Conservation (phyloP, 768 basidiomycete genomes). For the Macrolepiota albuminosa region DNA sequence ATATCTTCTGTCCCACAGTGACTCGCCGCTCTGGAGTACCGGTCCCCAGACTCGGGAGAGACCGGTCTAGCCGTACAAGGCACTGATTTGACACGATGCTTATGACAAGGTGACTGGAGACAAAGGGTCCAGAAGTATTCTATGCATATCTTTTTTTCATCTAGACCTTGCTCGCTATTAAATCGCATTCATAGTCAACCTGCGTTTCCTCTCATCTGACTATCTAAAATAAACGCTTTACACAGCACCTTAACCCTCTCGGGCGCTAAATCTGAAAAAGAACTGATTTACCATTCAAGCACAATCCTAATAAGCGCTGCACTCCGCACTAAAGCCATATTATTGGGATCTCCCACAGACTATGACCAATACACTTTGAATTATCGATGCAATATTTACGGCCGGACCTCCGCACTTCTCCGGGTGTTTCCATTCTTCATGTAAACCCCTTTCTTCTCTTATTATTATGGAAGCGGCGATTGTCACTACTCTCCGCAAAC, state of each 20-base stretch:
- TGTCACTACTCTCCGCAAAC: background rate
- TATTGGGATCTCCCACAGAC: background rate
- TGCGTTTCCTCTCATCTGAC: background rate
- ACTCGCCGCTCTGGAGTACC: conserved; percentile 2
- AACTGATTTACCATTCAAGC: background rate
- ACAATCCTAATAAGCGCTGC: background rate
- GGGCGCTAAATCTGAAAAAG: background rate
- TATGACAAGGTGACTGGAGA: conserved; percentile 3
- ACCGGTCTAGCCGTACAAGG: conserved; percentile 5
- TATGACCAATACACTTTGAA: conserved; percentile 2
- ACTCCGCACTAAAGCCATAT: background rate
- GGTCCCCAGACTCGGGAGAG: conserved; percentile 11
- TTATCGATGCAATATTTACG: conserved; percentile 4
- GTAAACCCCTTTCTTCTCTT: background rate
- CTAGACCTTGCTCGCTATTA: background rate
- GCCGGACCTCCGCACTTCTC: conserved; percentile 3
- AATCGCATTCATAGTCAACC: background rate
- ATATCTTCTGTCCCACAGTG: conserved; percentile 5
- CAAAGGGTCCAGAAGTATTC: background rate
- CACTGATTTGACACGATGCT: conserved; percentile 1
- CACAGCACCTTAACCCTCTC: background rate
- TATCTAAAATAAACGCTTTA: background rate
- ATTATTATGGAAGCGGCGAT: background rate
- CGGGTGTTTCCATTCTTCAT: conserved; percentile 5
- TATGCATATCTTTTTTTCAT: background rate